Percentiles rank a stretch among this genome's conserved stretches.
Conservation (phyloP, 768 basidiomycete species). For the Rhizopogon vesiculosus region DNA sequence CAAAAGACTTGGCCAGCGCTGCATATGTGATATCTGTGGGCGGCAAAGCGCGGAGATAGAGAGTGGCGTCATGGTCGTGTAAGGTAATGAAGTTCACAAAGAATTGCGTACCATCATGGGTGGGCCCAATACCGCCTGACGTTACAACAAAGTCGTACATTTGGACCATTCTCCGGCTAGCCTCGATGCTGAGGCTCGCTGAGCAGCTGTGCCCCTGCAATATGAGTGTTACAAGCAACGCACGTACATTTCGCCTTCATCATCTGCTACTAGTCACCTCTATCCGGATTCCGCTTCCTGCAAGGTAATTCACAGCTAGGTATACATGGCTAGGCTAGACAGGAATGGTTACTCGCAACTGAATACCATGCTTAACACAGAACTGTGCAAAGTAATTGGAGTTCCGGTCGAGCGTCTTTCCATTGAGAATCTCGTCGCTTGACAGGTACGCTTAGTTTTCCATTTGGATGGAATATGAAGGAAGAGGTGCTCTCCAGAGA, state of each 20-base stretch:
- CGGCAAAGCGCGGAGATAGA: background rate
- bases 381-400: slow-evolving; percentile 84
- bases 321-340: background rate
- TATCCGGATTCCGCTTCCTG: slow-evolving; percentile 77
- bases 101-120: slow-evolving; percentile 69
- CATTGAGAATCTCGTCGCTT: slow-evolving; percentile 91
- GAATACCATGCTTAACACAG: slow-evolving; percentile 84
- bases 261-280: slow-evolving; percentile 92
- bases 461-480: background rate
- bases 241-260: slow-evolving; percentile 83
- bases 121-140: slow-evolving; percentile 88
- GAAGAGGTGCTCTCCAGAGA: slow-evolving; percentile 2
- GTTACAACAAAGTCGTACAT: slow-evolving; percentile 90
- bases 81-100: background rate
- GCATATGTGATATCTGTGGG: slow-evolving; percentile 80
- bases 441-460: background rate
- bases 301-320: slow-evolving; percentile 9
- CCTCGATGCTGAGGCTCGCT: slow-evolving; percentile 58
- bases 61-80: background rate
- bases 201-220: background rate
- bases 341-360: slow-evolving; percentile 45
- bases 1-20: slow-evolving; percentile 85
- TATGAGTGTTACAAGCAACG: background rate
- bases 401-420: slow-evolving; percentile 82
- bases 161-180: slow-evolving; percentile 73